Evolutionary conservation across 495 filamentous ascomycete species (phyloP).

Genomic region (Bryoglossum gracile): DNA sequence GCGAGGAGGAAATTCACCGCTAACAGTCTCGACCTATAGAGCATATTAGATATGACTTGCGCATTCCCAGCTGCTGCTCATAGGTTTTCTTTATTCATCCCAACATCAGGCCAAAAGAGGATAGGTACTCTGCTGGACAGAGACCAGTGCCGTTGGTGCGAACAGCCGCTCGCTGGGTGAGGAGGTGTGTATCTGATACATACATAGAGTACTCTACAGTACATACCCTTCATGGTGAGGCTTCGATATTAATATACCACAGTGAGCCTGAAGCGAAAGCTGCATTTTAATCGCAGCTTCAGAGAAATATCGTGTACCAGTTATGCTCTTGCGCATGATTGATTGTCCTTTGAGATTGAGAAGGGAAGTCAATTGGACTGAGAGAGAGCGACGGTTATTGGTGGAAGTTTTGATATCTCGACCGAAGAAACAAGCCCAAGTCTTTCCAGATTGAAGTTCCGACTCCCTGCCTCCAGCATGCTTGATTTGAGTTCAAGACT

Average conservation of each 20-base stretch:
- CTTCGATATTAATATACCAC: too few relatives aligned
- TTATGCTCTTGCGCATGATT: too few relatives aligned
- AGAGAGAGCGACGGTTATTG: constrained; percentile 8
- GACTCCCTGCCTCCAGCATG: too few relatives aligned
- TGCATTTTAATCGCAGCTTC: too few relatives aligned
- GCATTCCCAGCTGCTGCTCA: neutral
- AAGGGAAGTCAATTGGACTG: too few relatives aligned
- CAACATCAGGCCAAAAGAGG: neutral
- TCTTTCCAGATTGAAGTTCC: too few relatives aligned
- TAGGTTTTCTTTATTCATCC: neutral
- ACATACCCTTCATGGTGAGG: neutral
- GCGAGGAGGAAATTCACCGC: too few relatives aligned
- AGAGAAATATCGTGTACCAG: too few relatives aligned
- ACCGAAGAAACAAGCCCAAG: too few relatives aligned
- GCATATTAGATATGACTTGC: constrained; percentile 8
- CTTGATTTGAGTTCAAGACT: too few relatives aligned
- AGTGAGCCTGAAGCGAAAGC: too few relatives aligned
- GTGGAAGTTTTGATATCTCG: constrained; percentile 16
- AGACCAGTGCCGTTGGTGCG: neutral
- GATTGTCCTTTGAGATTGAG: too few relatives aligned
- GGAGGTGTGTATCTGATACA: neutral
- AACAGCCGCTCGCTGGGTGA: neutral
- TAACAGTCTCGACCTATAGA: constrained; percentile 2
- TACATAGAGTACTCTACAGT: neutral
- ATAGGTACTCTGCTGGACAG: constrained; percentile 4